Percentiles rank a stretch among this genome's conserved stretches.
Conservation (phyloP, 2,329 filamentous ascomycete species). For the Cordyceps cicadae region DNA sequence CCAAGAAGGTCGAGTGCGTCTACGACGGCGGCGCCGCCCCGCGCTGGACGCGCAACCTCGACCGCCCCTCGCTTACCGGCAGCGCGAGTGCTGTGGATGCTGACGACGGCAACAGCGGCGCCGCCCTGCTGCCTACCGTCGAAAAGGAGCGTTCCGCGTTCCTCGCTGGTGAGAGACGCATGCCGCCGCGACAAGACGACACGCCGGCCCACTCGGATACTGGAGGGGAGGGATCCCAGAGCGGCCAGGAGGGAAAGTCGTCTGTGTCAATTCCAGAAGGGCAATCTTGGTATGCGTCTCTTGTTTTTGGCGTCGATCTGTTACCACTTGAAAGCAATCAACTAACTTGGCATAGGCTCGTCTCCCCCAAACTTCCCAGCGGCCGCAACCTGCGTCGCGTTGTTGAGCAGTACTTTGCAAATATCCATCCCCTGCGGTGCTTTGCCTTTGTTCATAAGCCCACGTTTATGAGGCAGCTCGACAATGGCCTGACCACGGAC, state of each 20-base stretch:
- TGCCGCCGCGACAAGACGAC: constrained; percentile 8
- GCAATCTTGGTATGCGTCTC: constrained; percentile 14
- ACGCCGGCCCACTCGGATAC: constrained; percentile 6
- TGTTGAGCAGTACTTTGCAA: constrained; percentile 31
- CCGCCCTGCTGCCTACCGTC: neutral
- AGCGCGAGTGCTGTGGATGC: constrained; percentile 5
- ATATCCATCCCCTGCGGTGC: constrained; percentile 32
- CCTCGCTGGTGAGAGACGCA: constrained; percentile 4
- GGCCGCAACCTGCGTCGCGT: constrained; percentile 27
- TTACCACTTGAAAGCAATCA: no score
- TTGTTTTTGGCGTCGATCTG: neutral
- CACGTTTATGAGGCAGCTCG: constrained; percentile 30
- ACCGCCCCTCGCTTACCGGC: constrained; percentile 14
- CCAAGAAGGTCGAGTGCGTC: constrained; percentile 28
- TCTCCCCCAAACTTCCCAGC: constrained; percentile 25
- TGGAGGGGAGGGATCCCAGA: neutral
- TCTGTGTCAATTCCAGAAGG: constrained; percentile 10
- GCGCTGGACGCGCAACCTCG: constrained; percentile 28
- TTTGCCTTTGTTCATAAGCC: constrained; percentile 34
- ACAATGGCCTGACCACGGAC: constrained; percentile 27
- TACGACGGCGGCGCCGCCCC: constrained; percentile 31
- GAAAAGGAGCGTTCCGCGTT: constrained; percentile 9
- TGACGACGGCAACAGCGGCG: neutral
- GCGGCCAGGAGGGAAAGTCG: neutral
- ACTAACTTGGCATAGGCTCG: constrained; percentile 21